Base-by-base conservation (phyloP, 768 basidiomycete genomes). In the Russula earlei region DNA sequence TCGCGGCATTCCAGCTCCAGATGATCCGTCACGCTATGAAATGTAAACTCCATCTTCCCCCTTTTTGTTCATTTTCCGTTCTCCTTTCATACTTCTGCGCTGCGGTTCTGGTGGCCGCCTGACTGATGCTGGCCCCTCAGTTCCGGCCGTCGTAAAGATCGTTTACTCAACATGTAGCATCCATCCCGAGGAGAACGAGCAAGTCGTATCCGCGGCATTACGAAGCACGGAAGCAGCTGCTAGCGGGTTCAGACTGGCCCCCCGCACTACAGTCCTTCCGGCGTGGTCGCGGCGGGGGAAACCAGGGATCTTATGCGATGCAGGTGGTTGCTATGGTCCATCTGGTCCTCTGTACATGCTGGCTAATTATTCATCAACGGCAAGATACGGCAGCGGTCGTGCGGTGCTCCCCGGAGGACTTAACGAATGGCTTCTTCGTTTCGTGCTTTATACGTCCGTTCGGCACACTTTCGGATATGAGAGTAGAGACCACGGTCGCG, bases 161-260 rank as follows among this genome's bases (percentile, higher is more conserved):
- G 93, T 93, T 25, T 98, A 99, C 69, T 98, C 94, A 22, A 99
- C 96, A n/a, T 99, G 95, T 67, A 96, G 92, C 60, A 75, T 96
- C 45, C 86, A 97, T 69, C 80, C 87, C 14, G 79, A 78, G 40
- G 96, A 99, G 67, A 94, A 99, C 69, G 96, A 99, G 67, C 82
- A 83, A 56, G 96, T 98, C 54, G 89, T 97, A 9, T 73, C 79
- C 7, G 74, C 80, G 52, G 85, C 85, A 4, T 75, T 98, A 43
- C 72, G 72, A 52, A 86, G 85, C 25, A 76, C 82, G 9, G 88
- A 92, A 67, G 89, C 88, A 20, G 64, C 65, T 31, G 65, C 64
- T 31, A 77, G 75, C 25, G 70, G 71, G 2, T 98, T 95, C 73
- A 67, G 59, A 27, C 78, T 97, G 11, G 94, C 91, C 4, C 74